phyloP scores from a whole-genome alignment of 306 rosid genomes.

The Dalbergia cochinchinensis region DNA sequence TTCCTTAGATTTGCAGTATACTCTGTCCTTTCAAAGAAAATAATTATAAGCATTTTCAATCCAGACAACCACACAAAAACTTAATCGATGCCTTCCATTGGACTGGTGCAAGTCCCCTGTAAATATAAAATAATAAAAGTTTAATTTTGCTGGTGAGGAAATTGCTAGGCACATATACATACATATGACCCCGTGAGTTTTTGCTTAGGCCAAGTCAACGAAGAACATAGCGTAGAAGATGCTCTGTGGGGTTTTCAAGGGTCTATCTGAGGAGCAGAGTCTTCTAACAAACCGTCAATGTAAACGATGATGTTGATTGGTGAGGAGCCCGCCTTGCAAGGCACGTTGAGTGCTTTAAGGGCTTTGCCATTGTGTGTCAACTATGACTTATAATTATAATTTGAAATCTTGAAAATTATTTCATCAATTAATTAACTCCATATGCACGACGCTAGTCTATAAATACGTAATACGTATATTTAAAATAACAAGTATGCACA shows the following conservation, averaged over 20 bases:
- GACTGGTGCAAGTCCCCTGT: background rate
- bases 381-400: background rate
- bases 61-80: background rate
- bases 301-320: constrained; percentile 2
- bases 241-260: background rate
- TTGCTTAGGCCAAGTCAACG: constrained; percentile 25
- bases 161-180: too few species aligned
- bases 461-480: background rate
- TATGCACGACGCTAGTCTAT: background rate
- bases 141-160: too few species aligned
- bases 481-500: background rate
- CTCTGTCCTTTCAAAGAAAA: background rate
- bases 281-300: constrained; percentile 22
- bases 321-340: constrained; percentile 38
- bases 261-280: constrained; percentile 3
- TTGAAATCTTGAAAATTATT: background rate
- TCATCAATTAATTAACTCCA: background rate
- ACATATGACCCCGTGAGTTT: background rate
- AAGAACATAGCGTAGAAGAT: background rate
- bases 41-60: background rate
- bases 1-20: background rate
- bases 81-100: background rate
- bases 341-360: constrained; percentile 44
- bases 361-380: background rate
- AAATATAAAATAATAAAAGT: background rate